These are phyloP conservation scores for Dictyostelium discoideum DNA, from an alignment of 78 protist species.

Conservation along the genomic window DNA sequence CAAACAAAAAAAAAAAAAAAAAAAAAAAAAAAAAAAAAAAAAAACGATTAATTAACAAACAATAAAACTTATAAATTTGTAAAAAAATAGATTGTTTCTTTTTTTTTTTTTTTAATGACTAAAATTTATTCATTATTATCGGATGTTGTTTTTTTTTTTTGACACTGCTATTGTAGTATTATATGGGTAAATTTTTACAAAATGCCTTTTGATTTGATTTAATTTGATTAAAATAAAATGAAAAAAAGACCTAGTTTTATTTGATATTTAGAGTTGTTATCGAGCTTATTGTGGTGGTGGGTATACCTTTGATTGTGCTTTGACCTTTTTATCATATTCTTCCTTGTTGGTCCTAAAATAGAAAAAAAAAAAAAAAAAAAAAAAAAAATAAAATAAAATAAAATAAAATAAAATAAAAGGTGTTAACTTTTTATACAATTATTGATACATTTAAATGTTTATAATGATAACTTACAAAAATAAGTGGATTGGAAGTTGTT, in stretches of 20 bases:
- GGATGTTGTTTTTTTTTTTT: neutral
- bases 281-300: slow-evolving; percentile 43
- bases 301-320: slow-evolving; percentile 24
- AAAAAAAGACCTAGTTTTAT: neutral
- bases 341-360: slow-evolving; percentile 17
- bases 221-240: neutral
- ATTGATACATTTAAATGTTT: neutral
- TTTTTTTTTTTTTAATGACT: neutral
- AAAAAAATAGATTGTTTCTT: neutral
- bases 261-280: neutral
- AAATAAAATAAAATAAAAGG: neutral
- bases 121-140: neutral
- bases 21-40: neutral
- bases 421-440: neutral
- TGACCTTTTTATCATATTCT: slow-evolving; percentile 52
- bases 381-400: too few relatives aligned
- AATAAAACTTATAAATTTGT: neutral
- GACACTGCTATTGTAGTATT: neutral
- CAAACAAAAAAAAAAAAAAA: neutral
- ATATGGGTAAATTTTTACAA: neutral
- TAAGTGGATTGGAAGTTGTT: slow-evolving; percentile 90
- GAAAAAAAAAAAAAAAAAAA: neutral
- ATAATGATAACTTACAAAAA: slow-evolving; percentile 44
- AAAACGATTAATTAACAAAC: neutral
- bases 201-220: neutral